phyloP scores from a whole-genome alignment of 2,329 filamentous ascomycete genomes.

The Diaporthe nobilis region DNA sequence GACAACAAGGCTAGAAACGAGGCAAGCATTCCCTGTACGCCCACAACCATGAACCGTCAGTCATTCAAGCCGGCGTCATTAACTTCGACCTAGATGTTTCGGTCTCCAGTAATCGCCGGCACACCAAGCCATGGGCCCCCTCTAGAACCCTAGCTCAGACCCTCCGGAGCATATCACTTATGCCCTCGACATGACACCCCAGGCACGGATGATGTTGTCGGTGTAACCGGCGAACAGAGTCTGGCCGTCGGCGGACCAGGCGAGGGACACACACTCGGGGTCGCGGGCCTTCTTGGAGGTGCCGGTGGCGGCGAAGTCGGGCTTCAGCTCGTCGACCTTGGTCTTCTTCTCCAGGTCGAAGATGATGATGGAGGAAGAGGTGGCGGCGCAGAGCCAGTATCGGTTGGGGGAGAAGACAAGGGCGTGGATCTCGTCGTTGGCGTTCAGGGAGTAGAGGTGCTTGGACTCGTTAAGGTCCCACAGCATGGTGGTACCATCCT shows the following conservation, averaged over 20 bases:
- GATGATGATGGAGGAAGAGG: constrained; percentile 98
- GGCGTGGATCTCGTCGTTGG: constrained; percentile 99
- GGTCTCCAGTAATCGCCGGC: constrained; percentile 43
- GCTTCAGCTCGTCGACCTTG: constrained; percentile 99
- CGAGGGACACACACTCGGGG: constrained; percentile 97
- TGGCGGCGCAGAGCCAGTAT: constrained; percentile 99
- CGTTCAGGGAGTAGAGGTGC: constrained; percentile 99
- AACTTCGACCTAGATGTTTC: constrained; percentile 37
- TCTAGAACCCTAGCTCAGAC: constrained; percentile 16
- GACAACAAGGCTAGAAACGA: constrained; percentile 52
- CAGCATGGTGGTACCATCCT: constrained; percentile 99
- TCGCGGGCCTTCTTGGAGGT: constrained; percentile 92
- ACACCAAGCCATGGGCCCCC: constrained; percentile 37
- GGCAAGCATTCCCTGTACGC: constrained; percentile 53
- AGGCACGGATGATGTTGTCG: constrained; percentile 98
- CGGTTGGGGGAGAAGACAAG: constrained; percentile 99
- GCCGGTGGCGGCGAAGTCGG: constrained; percentile 94
- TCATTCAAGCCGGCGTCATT: constrained; percentile 37
- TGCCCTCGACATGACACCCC: constrained; percentile 97
- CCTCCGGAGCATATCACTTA: constrained; percentile 59
- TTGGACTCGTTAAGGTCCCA: constrained; percentile 99
- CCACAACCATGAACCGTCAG: constrained; percentile 51
- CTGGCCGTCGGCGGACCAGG: constrained; percentile 98
- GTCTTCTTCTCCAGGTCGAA: constrained; percentile 99
- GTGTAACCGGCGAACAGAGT: constrained; percentile 99